Percentiles rank a stretch among this genome's conserved stretches.
Evolutionary conservation across 768 basidiomycete species (phyloP).

Genomic region (Porpolomopsis calyptriformis): DNA sequence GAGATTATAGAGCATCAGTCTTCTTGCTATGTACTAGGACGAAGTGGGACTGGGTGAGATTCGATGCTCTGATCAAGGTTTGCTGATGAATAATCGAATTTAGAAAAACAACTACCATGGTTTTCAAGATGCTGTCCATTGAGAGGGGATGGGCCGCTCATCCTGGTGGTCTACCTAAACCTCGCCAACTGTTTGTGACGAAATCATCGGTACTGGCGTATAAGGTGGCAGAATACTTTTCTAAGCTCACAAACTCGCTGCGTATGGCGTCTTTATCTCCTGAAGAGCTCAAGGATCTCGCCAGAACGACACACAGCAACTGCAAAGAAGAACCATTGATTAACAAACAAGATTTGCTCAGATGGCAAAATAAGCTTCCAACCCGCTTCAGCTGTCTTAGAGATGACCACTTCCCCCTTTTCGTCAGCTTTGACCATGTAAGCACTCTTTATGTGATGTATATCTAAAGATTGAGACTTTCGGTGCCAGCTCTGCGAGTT

Average conservation of each 20-base stretch:
- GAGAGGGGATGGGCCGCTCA: constrained; percentile 40
- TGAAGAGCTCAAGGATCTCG: constrained; percentile 27
- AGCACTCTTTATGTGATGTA: neutral
- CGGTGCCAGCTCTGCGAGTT: neutral
- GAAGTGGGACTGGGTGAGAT: constrained; percentile 64
- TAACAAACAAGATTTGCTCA: constrained; percentile 32
- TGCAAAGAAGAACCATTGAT: constrained; percentile 21
- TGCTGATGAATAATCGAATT: neutral
- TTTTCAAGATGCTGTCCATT: constrained; percentile 65
- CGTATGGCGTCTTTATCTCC: constrained; percentile 24
- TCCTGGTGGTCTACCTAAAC: constrained; percentile 21
- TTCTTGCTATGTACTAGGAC: constrained; percentile 57
- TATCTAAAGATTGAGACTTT: neutral
- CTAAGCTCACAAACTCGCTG: constrained; percentile 37
- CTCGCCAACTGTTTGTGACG: constrained; percentile 64
- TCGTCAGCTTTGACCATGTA: constrained; percentile 46
- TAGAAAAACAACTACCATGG: constrained; percentile 69
- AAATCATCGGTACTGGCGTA: constrained; percentile 53
- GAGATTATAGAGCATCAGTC: constrained; percentile 46
- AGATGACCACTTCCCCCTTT: constrained; percentile 59
- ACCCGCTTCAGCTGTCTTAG: constrained; percentile 41
- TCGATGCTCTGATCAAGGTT: neutral
- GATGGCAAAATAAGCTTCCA: constrained; percentile 37
- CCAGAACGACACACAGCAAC: constrained; percentile 11
- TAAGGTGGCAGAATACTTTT: constrained; percentile 64